phyloP scores from a whole-genome alignment of 2,329 filamentous ascomycete genomes.

The Aspergillus luchuensis region DNA sequence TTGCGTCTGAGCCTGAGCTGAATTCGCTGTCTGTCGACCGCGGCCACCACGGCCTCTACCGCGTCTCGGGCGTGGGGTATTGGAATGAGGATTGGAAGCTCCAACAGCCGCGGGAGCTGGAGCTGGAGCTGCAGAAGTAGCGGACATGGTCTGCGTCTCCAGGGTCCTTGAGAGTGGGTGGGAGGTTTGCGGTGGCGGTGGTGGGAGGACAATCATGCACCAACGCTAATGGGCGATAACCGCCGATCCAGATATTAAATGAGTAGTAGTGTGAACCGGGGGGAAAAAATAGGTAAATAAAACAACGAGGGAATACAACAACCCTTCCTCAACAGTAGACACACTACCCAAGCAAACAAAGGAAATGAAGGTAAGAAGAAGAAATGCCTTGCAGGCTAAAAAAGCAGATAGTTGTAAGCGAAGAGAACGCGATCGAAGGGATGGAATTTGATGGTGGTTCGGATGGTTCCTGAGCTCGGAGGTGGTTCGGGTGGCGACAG shows the following conservation, averaged over 20 bases:
- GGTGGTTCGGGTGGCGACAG: conserved; percentile 7
- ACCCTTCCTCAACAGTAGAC: too few species aligned
- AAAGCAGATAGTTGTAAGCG: not conserved
- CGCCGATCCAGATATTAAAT: not conserved
- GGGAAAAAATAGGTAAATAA: not conserved
- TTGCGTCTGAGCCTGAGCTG: conserved; percentile 11
- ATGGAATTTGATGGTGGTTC: not conserved
- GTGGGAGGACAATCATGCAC: conserved; percentile 18
- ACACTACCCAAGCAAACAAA: not conserved
- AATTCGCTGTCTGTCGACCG: conserved; percentile 22
- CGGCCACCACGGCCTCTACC: conserved; percentile 32
- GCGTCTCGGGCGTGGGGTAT: conserved; percentile 27
- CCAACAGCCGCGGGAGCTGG: conserved; percentile 14
- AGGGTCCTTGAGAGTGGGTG: conserved; percentile 2
- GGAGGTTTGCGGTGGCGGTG: not conserved
- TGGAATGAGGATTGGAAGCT: not conserved
- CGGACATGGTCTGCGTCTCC: conserved; percentile 23
- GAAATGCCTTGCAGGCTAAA: not conserved
- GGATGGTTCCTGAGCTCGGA: conserved; percentile 1
- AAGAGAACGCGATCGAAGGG: not conserved
- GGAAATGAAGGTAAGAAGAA: not conserved
- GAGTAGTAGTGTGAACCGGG: not conserved
- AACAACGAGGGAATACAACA: too few species aligned
- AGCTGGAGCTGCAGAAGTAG: conserved; percentile 10
- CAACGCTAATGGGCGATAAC: not conserved